phyloP scores from a whole-genome alignment of 2,329 filamentous ascomycete genomes.

The Myriosclerotinia curreyana region DNA sequence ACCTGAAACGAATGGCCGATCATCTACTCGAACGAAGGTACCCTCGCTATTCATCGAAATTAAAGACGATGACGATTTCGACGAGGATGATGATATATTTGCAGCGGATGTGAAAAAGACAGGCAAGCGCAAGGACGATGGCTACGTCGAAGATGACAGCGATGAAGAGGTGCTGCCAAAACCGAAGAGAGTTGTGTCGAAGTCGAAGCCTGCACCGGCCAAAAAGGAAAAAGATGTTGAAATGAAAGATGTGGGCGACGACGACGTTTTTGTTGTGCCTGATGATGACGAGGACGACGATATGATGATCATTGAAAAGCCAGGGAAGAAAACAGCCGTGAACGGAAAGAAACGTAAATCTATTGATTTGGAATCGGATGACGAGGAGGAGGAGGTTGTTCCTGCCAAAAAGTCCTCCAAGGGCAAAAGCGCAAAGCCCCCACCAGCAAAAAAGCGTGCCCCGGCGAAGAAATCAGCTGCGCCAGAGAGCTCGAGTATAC shows the following conservation, averaged over 20 bases:
- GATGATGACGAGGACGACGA: constrained; percentile 50
- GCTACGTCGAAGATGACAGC: constrained; percentile 65
- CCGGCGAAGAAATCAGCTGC: constrained; percentile 58
- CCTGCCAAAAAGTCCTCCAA: constrained; percentile 53
- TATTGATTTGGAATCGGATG: constrained; percentile 52
- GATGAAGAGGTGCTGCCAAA: constrained; percentile 66
- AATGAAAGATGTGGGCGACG: constrained; percentile 38
- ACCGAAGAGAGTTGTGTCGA: constrained; percentile 49
- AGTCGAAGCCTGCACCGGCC: constrained; percentile 41
- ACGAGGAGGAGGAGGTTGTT: constrained; percentile 51
- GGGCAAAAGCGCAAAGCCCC: constrained; percentile 37
- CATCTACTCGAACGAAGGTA: constrained; percentile 35
- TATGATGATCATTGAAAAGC: constrained; percentile 37
- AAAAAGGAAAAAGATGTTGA: constrained; percentile 48
- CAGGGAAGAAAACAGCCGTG: constrained; percentile 27
- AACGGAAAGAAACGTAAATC: constrained; percentile 59
- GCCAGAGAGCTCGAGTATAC: constrained; percentile 67
- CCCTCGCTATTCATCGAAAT: constrained; percentile 29
- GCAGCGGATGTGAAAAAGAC: constrained; percentile 66
- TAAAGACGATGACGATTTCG: constrained; percentile 51
- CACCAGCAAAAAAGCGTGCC: constrained; percentile 39
- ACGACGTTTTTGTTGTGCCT: constrained; percentile 35
- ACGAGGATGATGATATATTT: constrained; percentile 80
- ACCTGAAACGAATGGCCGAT: constrained; percentile 30
- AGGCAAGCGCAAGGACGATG: constrained; percentile 67